Evolutionary conservation across 177 flowering plant genomes (phyloP).

Genomic region (Telopea speciosissima): DNA sequence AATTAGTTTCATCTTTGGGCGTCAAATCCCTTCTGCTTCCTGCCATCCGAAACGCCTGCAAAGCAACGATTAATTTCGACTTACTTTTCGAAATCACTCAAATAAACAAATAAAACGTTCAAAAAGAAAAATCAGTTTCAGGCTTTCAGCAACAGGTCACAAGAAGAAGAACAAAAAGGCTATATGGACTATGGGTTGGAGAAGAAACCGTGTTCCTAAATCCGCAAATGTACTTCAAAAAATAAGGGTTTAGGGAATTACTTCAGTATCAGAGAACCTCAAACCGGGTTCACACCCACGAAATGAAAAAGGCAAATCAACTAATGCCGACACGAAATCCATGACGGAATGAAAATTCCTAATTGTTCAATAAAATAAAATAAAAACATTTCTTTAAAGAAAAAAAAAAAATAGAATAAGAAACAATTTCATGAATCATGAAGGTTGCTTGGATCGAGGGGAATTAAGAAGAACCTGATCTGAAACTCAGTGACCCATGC

Average conservation of each 20-base stretch:
- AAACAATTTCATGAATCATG: not conserved
- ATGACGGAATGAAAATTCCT: too few relatives aligned
- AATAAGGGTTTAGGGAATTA: too few relatives aligned
- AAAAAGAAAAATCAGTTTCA: not conserved
- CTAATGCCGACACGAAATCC: too few relatives aligned
- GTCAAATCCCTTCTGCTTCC: constrained; percentile 32
- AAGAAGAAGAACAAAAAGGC: too few relatives aligned
- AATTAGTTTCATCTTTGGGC: constrained; percentile 12
- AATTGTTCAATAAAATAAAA: not conserved
- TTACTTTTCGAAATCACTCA: too few relatives aligned
- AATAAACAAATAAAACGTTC: not conserved
- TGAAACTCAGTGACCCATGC: not conserved
- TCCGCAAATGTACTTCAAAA: too few relatives aligned
- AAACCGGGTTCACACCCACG: not conserved
- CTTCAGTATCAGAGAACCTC: not conserved
- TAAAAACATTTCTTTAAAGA: too few relatives aligned
- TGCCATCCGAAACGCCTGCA: constrained; percentile 33
- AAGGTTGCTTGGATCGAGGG: not conserved
- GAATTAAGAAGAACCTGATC: constrained; percentile 12
- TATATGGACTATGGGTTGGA: too few relatives aligned
- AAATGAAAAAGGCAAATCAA: too few relatives aligned
- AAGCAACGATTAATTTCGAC: constrained; percentile 3
- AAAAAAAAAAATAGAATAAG: not conserved
- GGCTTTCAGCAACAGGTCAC: too few relatives aligned
- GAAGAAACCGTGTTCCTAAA: too few relatives aligned